Evolutionary conservation across 495 filamentous ascomycete genomes (phyloP).

Genomic region (Neurospora sp.): DNA sequence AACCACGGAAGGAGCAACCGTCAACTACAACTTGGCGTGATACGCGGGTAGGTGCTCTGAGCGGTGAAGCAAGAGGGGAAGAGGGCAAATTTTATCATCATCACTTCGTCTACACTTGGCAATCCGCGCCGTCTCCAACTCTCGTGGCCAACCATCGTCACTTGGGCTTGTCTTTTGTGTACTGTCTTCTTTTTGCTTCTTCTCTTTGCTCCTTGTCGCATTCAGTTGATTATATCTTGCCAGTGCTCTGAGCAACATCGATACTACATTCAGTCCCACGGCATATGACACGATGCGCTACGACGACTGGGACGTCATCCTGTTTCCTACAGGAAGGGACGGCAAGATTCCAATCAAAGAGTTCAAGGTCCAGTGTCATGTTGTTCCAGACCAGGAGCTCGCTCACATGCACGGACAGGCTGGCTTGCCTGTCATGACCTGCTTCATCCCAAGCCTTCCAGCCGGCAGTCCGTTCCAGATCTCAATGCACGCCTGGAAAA

Average conservation of each 20-base stretch:
- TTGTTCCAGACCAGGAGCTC: constrained; percentile 52
- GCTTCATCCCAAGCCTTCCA: constrained; percentile 62
- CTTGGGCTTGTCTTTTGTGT: neutral
- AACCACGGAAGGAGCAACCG: neutral
- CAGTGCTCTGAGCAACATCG: constrained; percentile 6
- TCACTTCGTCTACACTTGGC: neutral
- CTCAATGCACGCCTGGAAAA: constrained; percentile 76
- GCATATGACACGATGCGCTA: constrained; percentile 54
- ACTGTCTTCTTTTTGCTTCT: neutral
- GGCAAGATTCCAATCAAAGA: constrained; percentile 63
- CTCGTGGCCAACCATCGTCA: neutral
- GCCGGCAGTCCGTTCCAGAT: constrained; percentile 56
- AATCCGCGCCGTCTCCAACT: neutral
- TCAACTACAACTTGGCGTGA: neutral
- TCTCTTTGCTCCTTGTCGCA: neutral
- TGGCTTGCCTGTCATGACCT: constrained; percentile 59
- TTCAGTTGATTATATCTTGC: neutral
- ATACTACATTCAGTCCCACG: neutral
- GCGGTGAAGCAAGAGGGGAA: neutral
- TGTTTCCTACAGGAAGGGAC: constrained; percentile 51
- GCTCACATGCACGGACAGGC: constrained; percentile 30
- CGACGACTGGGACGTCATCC: constrained; percentile 75
- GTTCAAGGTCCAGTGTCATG: constrained; percentile 76
- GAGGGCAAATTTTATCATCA: neutral
- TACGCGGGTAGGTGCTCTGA: neutral